These are phyloP conservation scores for Mycosarcoma maydis DNA, from an alignment of 1,284 basidiomycete species.

Conservation along the genomic window DNA sequence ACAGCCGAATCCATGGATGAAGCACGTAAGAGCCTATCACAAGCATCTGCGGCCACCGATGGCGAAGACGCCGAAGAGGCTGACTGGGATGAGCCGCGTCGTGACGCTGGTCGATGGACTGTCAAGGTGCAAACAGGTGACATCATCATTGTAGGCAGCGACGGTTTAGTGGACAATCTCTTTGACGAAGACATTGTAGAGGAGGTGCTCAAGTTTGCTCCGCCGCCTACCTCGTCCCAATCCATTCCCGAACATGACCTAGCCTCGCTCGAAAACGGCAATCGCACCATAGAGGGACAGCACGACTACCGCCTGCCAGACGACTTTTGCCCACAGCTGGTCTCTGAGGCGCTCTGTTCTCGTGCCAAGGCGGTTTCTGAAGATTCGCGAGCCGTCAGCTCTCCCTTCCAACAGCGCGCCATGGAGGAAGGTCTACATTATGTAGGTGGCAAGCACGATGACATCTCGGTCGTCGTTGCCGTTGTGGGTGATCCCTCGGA, in stretches of 20 bases:
- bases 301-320: slow-evolving; percentile 35
- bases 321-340: slow-evolving; percentile 70
- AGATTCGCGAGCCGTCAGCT: slow-evolving; percentile 69
- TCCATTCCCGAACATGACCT: slow-evolving; percentile 23
- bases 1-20: slow-evolving; percentile 37
- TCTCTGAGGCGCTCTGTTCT: slow-evolving; percentile 70
- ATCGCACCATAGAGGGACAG: slow-evolving; percentile 16
- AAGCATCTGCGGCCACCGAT: slow-evolving; percentile 6
- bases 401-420: slow-evolving; percentile 72
- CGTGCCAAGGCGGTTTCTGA: slow-evolving; percentile 71
- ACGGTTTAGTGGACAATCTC: slow-evolving; percentile 91
- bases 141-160: slow-evolving; percentile 86
- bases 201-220: slow-evolving; percentile 77
- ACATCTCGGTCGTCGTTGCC: slow-evolving; percentile 68
- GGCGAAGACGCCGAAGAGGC: slow-evolving; percentile 47
- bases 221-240: slow-evolving; percentile 22
- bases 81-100: slow-evolving; percentile 60
- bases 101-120: slow-evolving; percentile 77
- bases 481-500: slow-evolving; percentile 65
- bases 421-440: slow-evolving; percentile 70
- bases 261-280: slow-evolving; percentile 11
- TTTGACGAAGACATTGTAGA: slow-evolving; percentile 95
- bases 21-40: slow-evolving; percentile 25
- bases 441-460: slow-evolving; percentile 69
- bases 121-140: slow-evolving; percentile 85